These are phyloP conservation scores for Trypanosoma avium DNA, from an alignment of 208 protist genomes.

Conservation along the genomic window DNA sequence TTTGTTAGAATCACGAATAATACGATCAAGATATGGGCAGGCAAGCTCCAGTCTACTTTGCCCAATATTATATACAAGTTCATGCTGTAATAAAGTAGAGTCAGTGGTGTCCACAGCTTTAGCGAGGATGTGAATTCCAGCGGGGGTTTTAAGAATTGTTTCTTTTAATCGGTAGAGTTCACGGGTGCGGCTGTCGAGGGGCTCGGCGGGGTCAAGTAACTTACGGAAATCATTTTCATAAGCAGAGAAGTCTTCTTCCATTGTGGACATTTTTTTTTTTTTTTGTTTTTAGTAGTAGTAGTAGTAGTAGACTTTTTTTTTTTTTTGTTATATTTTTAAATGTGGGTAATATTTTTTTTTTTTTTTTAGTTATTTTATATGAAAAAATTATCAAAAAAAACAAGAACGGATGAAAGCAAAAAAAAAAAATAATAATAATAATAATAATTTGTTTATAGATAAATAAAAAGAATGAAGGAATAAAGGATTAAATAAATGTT, in stretches of 20 bases:
- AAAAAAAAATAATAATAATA: background rate
- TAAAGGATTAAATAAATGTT: background rate
- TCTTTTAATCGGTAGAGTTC: slow-evolving; percentile 89
- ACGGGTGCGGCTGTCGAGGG: slow-evolving; percentile 83
- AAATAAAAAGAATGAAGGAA: background rate
- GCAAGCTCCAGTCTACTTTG: slow-evolving; percentile 91
- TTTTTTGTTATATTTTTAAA: background rate
- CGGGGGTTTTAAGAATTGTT: slow-evolving; percentile 54
- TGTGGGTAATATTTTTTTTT: too few species aligned
- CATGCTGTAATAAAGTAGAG: slow-evolving; percentile 97
- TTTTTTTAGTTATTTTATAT: background rate
- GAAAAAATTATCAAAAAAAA: slow-evolving; percentile 2
- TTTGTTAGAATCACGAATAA: slow-evolving; percentile 60
- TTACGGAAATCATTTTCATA: slow-evolving; percentile 51
- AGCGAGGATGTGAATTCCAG: slow-evolving; percentile 51
- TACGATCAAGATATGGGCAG: slow-evolving; percentile 70
- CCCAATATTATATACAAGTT: slow-evolving; percentile 96
- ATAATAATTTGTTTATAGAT: background rate
- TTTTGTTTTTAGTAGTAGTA: background rate
- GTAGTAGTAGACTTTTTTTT: background rate
- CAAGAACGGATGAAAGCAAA: background rate
- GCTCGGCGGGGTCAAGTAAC: slow-evolving; percentile 69
- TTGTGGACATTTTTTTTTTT: slow-evolving; percentile 1
- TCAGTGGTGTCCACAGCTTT: slow-evolving; percentile 82
- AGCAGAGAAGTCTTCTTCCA: slow-evolving; percentile 30